Percentiles rank a stretch among this genome's conserved stretches.
Conservation (phyloP, 1,139 yeast genomes). For the Suhomyces wounanorum region DNA sequence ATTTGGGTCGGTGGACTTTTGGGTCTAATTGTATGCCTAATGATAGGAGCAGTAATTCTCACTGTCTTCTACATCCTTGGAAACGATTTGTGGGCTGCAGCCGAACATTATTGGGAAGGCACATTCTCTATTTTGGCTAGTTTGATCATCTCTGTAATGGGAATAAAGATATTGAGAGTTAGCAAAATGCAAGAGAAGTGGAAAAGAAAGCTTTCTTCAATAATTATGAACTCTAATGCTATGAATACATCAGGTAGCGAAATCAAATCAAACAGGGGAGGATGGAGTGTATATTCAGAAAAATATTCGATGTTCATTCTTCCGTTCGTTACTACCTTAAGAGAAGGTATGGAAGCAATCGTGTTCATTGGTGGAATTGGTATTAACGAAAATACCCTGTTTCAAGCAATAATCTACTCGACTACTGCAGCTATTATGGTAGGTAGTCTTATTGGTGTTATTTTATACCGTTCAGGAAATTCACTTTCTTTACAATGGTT, state of each 20-base stretch:
- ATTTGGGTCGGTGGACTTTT: conserved; percentile 47
- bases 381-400: conserved; percentile 41
- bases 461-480: conserved; percentile 46
- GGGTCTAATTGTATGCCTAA: conserved; percentile 40
- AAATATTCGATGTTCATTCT: conserved; percentile 44
- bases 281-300: conserved; percentile 22
- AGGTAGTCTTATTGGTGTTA: conserved; percentile 38
- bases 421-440: conserved; percentile 31
- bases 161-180: conserved; percentile 44
- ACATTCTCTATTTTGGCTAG: conserved; percentile 47
- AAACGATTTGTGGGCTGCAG: conserved; percentile 43
- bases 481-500: conserved; percentile 45
- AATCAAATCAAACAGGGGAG: not conserved
- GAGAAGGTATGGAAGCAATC: conserved; percentile 53
- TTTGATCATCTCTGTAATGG: conserved; percentile 48
- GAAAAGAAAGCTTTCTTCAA: conserved; percentile 59
- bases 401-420: conserved; percentile 36
- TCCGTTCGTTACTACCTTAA: conserved; percentile 47
- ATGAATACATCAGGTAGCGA: conserved; percentile 10
- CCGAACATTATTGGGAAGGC: conserved; percentile 54
- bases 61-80: conserved; percentile 41
- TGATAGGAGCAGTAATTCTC: conserved; percentile 40
- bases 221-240: conserved; percentile 12
- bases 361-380: conserved; percentile 53
- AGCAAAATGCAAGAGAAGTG: conserved; percentile 82